phyloP scores from a whole-genome alignment of 495 filamentous ascomycete genomes.

The Daldinia concentrica region DNA sequence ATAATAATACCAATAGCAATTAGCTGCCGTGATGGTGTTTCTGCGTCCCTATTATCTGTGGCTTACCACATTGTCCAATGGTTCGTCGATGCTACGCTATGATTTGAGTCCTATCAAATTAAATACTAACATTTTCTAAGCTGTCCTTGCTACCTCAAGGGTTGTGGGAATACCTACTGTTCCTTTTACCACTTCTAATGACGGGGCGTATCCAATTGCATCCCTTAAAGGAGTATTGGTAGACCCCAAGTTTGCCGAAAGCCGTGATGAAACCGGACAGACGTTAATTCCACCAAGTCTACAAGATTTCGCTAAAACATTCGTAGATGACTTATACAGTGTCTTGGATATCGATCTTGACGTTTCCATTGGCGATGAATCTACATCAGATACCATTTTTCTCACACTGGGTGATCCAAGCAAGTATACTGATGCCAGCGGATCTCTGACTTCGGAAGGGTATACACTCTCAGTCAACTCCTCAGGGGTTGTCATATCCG shows the following conservation, averaged over 20 bases:
- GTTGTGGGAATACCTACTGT: slow-evolving; percentile 50
- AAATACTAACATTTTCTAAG: slow-evolving; percentile 17
- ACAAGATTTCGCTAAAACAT: slow-evolving; percentile 54
- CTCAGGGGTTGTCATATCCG: slow-evolving; percentile 54
- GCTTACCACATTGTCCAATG: slow-evolving; percentile 20
- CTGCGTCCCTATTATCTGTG: slow-evolving; percentile 10
- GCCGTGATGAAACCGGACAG: slow-evolving; percentile 52
- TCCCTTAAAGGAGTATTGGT: slow-evolving; percentile 53
- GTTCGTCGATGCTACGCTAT: slow-evolving; percentile 23
- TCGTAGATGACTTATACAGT: slow-evolving; percentile 51
- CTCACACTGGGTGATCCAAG: slow-evolving; percentile 55
- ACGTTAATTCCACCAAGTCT: slow-evolving; percentile 61
- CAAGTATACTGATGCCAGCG: slow-evolving; percentile 54
- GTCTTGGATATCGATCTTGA: slow-evolving; percentile 43
- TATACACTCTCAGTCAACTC: slow-evolving; percentile 55
- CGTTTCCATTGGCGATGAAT: slow-evolving; percentile 30
- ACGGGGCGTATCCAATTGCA: slow-evolving; percentile 44
- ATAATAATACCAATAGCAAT: slow-evolving; percentile 8
- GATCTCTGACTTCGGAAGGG: slow-evolving; percentile 56
- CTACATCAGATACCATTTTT: slow-evolving; percentile 52
- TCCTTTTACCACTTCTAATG: slow-evolving; percentile 47
- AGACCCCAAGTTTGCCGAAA: slow-evolving; percentile 50
- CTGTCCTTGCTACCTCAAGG: slow-evolving; percentile 26
- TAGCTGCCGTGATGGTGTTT: slow-evolving; percentile 12
- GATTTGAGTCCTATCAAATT: background rate